These are phyloP conservation scores for Nelumbo lutea DNA, from an alignment of 164 flowering plant genomes.

Conservation along the genomic window DNA sequence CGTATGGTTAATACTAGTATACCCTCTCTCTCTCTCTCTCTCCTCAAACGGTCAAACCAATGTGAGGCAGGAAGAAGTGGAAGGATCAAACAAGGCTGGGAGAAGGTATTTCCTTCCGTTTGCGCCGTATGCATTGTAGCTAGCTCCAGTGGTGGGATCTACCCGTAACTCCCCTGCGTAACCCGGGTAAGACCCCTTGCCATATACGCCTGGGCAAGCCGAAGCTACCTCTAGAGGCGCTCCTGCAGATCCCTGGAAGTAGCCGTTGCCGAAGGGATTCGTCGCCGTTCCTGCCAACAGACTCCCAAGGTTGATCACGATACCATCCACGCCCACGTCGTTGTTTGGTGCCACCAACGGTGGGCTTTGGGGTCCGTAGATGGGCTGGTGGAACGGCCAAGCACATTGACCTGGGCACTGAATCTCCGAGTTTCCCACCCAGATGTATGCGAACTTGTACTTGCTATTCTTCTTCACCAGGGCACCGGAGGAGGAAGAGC, in stretches of 20 bases:
- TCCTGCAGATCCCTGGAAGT: constrained; percentile 33
- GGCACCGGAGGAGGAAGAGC: constrained; percentile 22
- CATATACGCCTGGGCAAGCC: constrained; percentile 71
- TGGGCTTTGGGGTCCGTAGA: constrained; percentile 53
- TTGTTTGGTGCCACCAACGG: constrained; percentile 28
- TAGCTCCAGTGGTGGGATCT: constrained; percentile 58
- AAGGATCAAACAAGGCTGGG: constrained; percentile 89
- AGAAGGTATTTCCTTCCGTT: constrained; percentile 58
- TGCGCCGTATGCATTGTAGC: constrained; percentile 70
- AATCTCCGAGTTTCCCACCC: constrained; percentile 81
- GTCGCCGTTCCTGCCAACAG: constrained; percentile 29
- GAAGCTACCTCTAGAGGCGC: constrained; percentile 79
- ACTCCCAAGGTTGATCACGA: constrained; percentile 34
- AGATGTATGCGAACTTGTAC: constrained; percentile 35
- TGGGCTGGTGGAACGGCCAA: constrained; percentile 34
- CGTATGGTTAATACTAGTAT: too few relatives aligned
- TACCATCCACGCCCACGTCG: constrained; percentile 35
- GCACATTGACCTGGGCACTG: constrained; percentile 61
- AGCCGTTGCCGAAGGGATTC: constrained; percentile 45
- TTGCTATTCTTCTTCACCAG: constrained; percentile 4
- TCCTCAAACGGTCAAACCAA: constrained; percentile 49
- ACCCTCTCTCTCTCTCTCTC: too few relatives aligned
- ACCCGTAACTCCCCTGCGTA: constrained; percentile 57
- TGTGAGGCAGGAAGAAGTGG: constrained; percentile 45
- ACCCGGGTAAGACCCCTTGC: constrained; percentile 76